A percentile compares a stretch with the other conserved stretches of the same genome.
These are phyloP conservation scores for Chlorella sp. DNA, from an alignment of 139 green algal genomes.

Conservation along the genomic window DNA sequence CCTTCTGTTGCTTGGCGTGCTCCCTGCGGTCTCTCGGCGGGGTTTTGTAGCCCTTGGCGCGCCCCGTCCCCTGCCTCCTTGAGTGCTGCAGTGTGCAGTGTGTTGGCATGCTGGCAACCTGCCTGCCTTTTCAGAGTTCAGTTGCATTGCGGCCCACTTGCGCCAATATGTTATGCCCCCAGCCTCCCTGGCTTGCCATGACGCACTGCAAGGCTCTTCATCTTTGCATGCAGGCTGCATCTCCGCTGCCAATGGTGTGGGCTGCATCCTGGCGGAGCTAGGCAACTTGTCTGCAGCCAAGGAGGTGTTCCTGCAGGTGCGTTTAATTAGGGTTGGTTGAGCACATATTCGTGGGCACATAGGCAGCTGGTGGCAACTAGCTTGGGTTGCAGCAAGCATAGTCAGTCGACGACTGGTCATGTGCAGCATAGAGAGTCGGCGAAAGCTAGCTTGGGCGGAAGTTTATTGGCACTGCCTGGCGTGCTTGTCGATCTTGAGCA, in stretches of 20 bases:
- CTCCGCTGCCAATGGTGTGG: slow-evolving; percentile 90
- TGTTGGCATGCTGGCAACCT: no score
- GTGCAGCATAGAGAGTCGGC: background rate
- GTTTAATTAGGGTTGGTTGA: background rate
- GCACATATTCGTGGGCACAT: background rate
- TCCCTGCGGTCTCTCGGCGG: no score
- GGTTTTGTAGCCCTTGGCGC: no score
- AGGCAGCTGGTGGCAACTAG: background rate
- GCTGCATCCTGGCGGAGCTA: slow-evolving; percentile 84
- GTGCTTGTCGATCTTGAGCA: background rate
- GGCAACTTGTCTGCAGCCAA: slow-evolving; percentile 72
- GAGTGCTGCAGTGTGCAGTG: no score
- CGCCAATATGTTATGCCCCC: no score
- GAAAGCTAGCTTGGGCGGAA: background rate
- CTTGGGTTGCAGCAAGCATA: background rate
- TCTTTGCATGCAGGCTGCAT: slow-evolving; percentile 61
- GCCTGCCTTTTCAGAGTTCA: no score
- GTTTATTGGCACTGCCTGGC: background rate
- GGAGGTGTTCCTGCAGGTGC: slow-evolving; percentile 68
- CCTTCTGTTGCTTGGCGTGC: no score
- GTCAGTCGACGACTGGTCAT: no score
- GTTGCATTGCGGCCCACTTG: no score
- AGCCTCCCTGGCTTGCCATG: background rate
- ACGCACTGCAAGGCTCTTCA: background rate
- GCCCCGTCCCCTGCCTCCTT: no score